These are phyloP conservation scores for Botryotinia convoluta DNA, from an alignment of 2,329 filamentous ascomycete genomes.

Conservation along the genomic window DNA sequence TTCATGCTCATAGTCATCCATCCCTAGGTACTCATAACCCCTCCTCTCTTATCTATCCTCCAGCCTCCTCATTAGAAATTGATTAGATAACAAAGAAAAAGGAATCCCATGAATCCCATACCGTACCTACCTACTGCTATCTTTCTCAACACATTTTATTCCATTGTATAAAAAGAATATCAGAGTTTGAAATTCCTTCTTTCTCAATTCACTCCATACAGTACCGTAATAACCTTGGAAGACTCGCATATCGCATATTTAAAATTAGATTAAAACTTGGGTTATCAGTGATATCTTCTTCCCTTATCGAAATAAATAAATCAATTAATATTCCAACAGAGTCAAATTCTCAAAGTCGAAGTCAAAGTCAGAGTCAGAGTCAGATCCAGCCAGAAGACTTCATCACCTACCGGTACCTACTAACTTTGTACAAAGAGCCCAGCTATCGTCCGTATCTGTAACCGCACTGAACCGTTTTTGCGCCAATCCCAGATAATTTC, in stretches of 20 bases:
- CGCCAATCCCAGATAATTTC: constrained; percentile 13
- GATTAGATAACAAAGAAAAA: background rate
- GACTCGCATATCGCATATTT: background rate
- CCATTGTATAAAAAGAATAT: background rate
- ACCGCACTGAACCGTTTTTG: constrained; percentile 11
- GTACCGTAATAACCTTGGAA: background rate
- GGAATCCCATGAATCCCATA: background rate
- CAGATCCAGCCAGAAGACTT: background rate
- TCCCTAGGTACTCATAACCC: background rate
- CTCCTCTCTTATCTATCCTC: background rate
- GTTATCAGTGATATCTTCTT: background rate
- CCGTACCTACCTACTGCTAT: background rate
- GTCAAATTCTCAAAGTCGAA: background rate
- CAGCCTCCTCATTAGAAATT: background rate
- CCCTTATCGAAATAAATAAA: background rate
- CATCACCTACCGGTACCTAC: background rate
- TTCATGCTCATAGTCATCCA: background rate
- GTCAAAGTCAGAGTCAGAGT: background rate
- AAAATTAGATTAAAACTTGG: background rate
- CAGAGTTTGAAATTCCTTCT: background rate
- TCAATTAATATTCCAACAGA: background rate
- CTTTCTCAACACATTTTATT: background rate
- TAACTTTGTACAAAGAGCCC: background rate
- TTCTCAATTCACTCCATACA: background rate
- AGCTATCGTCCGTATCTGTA: background rate